A percentile compares a stretch with the other conserved stretches of the same genome.
Conservation (phyloP, 306 rosid species). For the Quercus bicolor region DNA sequence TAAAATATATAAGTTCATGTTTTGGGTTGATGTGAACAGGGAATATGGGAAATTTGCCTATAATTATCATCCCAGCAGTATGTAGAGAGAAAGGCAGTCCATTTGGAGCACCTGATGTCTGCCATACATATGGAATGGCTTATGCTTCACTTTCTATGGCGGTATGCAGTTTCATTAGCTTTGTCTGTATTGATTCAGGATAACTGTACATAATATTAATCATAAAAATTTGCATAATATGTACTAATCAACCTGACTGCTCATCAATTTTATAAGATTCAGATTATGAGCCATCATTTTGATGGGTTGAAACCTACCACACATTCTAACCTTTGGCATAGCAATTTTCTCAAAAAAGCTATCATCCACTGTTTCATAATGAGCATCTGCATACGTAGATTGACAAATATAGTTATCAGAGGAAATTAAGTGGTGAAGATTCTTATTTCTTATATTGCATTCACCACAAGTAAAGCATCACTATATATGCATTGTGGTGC, state of each 20-base stretch:
- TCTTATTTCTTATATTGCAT: background rate
- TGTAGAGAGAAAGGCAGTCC: constrained; percentile 55
- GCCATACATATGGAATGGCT: constrained; percentile 43
- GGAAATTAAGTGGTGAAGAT: background rate
- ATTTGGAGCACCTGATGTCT: constrained; percentile 44
- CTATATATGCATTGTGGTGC: background rate
- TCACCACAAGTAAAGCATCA: background rate
- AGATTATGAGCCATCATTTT: background rate
- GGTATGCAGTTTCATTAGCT: constrained; percentile 32
- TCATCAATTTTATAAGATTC: background rate
- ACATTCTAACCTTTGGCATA: background rate
- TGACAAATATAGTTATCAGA: too few species aligned
- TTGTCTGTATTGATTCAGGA: constrained; percentile 5
- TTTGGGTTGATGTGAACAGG: constrained; percentile 32
- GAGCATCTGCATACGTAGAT: background rate
- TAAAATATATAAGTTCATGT: constrained; percentile 10
- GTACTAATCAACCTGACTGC: background rate
- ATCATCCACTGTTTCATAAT: background rate
- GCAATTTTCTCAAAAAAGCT: background rate
- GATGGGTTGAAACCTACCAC: background rate
- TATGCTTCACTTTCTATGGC: constrained; percentile 62
- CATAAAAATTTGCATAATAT: background rate
- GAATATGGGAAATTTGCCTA: constrained; percentile 50
- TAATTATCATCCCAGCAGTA: constrained; percentile 46
- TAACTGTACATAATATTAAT: background rate